Evolutionary conservation across 441 rosid species (phyloP).

Genomic region (Adansonia grandidieri): DNA sequence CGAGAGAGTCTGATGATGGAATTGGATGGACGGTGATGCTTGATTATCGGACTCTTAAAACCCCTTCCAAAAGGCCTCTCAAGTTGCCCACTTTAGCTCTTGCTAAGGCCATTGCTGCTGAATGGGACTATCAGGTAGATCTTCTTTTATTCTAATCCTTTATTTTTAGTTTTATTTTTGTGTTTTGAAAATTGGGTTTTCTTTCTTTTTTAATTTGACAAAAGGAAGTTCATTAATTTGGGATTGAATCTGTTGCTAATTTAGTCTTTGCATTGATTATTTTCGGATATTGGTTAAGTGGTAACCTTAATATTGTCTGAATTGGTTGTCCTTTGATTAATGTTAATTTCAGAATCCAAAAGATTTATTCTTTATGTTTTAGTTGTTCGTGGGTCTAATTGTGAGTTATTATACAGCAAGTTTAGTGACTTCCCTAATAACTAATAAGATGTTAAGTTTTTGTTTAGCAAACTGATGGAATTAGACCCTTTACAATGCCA

Average conservation of each 20-base stretch:
- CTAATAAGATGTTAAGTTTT: constrained; percentile 31
- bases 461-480: constrained; percentile 83
- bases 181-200: not conserved
- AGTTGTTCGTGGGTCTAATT: constrained; percentile 4
- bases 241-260: not conserved
- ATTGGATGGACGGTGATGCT: constrained; percentile 96
- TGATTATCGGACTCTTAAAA: constrained; percentile 91
- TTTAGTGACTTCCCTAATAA: constrained; percentile 33
- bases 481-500: constrained; percentile 94
- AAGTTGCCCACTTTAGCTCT: constrained; percentile 78
- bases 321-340: not conserved
- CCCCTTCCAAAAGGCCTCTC: constrained; percentile 83
- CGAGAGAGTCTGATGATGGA: constrained; percentile 89
- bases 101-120: constrained; percentile 92
- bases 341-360: not conserved
- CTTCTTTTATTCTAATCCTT: constrained; percentile 16
- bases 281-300: constrained; percentile 1
- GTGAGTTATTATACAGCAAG: not conserved
- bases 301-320: constrained; percentile 4
- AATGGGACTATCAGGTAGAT: constrained; percentile 95
- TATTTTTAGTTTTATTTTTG: not conserved
- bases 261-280: not conserved
- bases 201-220: not conserved
- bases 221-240: not conserved
- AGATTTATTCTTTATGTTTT: constrained; percentile 1